Evolutionary conservation across 257 asterid species (phyloP), one percentile per base, ranked within the genome.

Genomic region (Pogostemon cablin): DNA sequence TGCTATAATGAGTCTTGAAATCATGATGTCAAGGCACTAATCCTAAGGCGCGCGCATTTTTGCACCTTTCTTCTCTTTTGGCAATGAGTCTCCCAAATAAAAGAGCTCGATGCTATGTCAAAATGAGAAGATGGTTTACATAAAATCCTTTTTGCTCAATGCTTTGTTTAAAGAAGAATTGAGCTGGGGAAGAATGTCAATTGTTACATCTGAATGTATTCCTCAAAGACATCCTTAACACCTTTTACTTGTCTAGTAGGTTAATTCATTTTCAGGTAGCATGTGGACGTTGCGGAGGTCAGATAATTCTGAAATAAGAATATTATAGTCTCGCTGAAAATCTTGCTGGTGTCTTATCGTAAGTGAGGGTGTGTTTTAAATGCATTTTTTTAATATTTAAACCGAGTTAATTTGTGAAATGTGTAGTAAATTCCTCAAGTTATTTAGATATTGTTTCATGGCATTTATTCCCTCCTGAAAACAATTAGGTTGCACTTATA

Each of bases 281-380:
- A 76, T 96, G 76, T 38, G 97, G 25, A 20, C 1, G 1, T 25
- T 25, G 96, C 72, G 97, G 97, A 70, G 95, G 96, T 58, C 78
- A 90, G 82, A 93, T 93, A 75, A 78, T 81, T 78, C 88, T 93
- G 69, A 93, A 88, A 78, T 97, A 97, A 68, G 82, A 90, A 47
- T 93, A 93, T 76, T 87, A 97, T 46, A 97, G 98, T 75, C 90
- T 93, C 72, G 85, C 90, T 43, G 98, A 97, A 76, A 93, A 93
- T 85, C 81, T 93, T 84, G 96, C 90, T 75, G 98, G 97, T 62
- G 98, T 93, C 65, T 81, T 93, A 72, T 97, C 98, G 97, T 93
- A 86, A 93, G 95, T 68, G 68, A 25, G 32, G 32, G 32, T 25
- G 32, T 25, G 32, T 1, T 25, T 25, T 25, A 25, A 25, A 1